These are phyloP conservation scores for Eimeria brunetti DNA, from an alignment of 169 alveolate genomes.

Conservation along the genomic window DNA sequence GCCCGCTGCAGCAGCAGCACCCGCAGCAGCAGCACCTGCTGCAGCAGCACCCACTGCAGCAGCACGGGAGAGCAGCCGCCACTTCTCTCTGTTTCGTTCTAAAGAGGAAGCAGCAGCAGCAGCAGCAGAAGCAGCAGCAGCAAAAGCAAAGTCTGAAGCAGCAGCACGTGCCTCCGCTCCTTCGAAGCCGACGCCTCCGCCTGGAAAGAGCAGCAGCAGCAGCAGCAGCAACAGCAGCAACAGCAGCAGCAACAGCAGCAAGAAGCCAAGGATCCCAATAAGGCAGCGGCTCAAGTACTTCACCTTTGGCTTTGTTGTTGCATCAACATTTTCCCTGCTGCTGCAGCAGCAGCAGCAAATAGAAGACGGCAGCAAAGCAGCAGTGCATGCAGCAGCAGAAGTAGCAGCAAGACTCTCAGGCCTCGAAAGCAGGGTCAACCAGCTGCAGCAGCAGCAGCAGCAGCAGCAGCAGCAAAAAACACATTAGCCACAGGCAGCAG, in stretches of 20 bases:
- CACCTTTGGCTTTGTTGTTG: not conserved
- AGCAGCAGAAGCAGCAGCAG: conserved; percentile 27
- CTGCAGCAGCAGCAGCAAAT: conserved; percentile 39
- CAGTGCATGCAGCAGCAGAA: conserved; percentile 33
- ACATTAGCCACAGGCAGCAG: not conserved
- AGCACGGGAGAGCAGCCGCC: conserved; percentile 13
- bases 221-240: conserved; percentile 15
- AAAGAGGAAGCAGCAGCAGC: conserved; percentile 11
- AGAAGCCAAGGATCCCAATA: conserved; percentile 9
- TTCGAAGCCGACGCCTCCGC: not conserved
- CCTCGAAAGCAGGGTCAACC: not conserved
- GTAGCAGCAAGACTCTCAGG: conserved; percentile 1
- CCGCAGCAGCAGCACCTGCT: conserved; percentile 1
- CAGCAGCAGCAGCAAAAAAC: not conserved
- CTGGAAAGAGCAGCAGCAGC: conserved; percentile 18
- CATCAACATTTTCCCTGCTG: not conserved
- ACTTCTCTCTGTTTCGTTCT: not conserved
- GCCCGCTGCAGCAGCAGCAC: conserved; percentile 6
- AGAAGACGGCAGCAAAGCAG: conserved; percentile 39
- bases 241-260: conserved; percentile 62
- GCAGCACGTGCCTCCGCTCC: not conserved
- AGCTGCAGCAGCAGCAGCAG: conserved; percentile 50
- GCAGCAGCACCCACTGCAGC: no score
- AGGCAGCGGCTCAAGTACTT: conserved; percentile 57
- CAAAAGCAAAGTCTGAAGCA: not conserved